phyloP scores from a whole-genome alignment of 1,139 yeast genomes.

The Kurtzmaniella quercitrusa region DNA sequence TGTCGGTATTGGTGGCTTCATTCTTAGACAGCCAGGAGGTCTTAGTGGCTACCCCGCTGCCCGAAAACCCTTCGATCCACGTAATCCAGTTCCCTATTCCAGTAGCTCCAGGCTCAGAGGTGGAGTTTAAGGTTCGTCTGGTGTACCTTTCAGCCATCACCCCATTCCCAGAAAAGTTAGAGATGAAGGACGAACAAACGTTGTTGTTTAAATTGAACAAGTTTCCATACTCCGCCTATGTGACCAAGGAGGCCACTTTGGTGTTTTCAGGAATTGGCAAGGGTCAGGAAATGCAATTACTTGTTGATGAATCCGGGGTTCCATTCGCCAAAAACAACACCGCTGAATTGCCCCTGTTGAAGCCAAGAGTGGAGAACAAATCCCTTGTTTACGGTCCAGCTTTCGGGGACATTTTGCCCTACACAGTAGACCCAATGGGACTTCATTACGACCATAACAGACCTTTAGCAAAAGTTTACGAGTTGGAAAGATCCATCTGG shows the following conservation, averaged over 20 bases:
- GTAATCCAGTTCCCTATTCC: conserved; percentile 58
- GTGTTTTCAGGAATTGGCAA: conserved; percentile 46
- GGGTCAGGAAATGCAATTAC: conserved; percentile 43
- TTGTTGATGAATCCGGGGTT: conserved; percentile 11
- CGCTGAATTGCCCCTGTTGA: conserved; percentile 19
- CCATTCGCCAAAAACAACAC: conserved; percentile 7
- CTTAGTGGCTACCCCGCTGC: conserved; percentile 27
- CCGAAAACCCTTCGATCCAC: conserved; percentile 36
- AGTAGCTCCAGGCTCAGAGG: conserved; percentile 56
- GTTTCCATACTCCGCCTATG: conserved; percentile 61
- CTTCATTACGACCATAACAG: conserved; percentile 61
- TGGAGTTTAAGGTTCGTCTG: conserved; percentile 49
- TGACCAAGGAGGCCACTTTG: conserved; percentile 48
- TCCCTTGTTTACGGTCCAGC: conserved; percentile 58
- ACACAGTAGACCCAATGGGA: conserved; percentile 44
- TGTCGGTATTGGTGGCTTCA: conserved; percentile 46
- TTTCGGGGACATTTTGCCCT: conserved; percentile 37
- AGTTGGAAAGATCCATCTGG: conserved; percentile 76
- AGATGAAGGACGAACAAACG: conserved; percentile 59
- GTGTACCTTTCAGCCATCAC: conserved; percentile 45
- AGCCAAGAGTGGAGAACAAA: conserved; percentile 32
- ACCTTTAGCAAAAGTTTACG: conserved; percentile 61
- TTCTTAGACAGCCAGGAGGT: conserved; percentile 27
- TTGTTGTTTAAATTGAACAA: conserved; percentile 53
- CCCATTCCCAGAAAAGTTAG: conserved; percentile 64